phyloP scores from a whole-genome alignment of 2,329 filamentous ascomycete genomes.

The Pseudogymnoascus sp. region DNA sequence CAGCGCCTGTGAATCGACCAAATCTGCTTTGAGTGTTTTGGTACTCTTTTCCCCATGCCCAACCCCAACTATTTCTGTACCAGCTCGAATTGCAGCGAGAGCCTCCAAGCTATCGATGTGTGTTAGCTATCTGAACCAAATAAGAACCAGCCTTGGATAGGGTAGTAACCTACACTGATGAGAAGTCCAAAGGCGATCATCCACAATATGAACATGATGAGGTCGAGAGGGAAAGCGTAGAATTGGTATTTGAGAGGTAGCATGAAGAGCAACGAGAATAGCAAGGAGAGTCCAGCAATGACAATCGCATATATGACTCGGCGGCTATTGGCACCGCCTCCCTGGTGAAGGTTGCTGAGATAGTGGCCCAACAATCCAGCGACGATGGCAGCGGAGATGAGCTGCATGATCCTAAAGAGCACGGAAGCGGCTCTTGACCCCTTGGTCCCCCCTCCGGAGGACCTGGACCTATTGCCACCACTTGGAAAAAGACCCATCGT shows the following conservation, averaged over 20 bases:
- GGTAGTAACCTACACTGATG: not conserved
- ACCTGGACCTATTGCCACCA: not conserved
- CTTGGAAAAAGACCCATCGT: constrained; percentile 7
- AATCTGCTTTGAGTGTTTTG: no score
- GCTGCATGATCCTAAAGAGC: constrained; percentile 2
- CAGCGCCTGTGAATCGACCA: not conserved
- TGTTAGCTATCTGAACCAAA: not conserved
- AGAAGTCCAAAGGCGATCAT: constrained; percentile 12
- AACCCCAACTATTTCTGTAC: constrained; percentile 5
- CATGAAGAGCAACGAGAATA: constrained; percentile 10
- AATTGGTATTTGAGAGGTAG: constrained; percentile 10
- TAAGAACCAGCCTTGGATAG: not conserved
- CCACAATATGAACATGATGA: constrained; percentile 9
- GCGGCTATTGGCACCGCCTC: not conserved
- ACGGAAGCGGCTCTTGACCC: constrained; percentile 4
- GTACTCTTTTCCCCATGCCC: constrained; percentile 8
- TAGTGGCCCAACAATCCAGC: constrained; percentile 8
- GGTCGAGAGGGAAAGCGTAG: constrained; percentile 6
- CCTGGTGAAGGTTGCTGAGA: constrained; percentile 2
- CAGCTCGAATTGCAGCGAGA: constrained; percentile 10
- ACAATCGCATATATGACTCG: constrained; percentile 4
- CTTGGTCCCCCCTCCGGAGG: not conserved
- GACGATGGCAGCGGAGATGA: constrained; percentile 6
- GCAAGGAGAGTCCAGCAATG: constrained; percentile 9
- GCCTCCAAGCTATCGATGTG: not conserved